phyloP scores from a whole-genome alignment of 768 basidiomycete genomes.

The Rhizopogon roseolus region DNA sequence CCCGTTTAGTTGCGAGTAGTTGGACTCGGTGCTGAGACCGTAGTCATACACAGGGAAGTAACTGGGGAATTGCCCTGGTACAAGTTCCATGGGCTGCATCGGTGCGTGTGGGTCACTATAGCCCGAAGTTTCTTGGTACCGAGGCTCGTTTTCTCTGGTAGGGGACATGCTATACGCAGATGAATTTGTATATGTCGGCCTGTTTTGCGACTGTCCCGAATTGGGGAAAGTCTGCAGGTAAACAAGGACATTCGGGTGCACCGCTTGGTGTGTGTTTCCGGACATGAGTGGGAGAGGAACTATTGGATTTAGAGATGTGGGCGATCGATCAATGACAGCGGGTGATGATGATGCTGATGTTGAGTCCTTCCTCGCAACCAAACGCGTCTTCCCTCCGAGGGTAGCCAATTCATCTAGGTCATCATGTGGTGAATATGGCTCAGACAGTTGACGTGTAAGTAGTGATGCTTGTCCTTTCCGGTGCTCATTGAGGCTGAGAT shows the following conservation, averaged over 20 bases:
- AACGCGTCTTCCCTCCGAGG: constrained; percentile 61
- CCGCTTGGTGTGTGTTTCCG: constrained; percentile 40
- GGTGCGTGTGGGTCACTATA: constrained; percentile 12
- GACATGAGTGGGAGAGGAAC: constrained; percentile 61
- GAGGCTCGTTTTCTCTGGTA: constrained; percentile 10
- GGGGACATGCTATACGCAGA: constrained; percentile 19
- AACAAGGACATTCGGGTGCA: constrained; percentile 62
- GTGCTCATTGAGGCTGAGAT: constrained; percentile 58
- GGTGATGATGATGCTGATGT: constrained; percentile 43
- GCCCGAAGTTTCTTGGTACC: constrained; percentile 9
- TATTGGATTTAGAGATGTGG: constrained; percentile 65
- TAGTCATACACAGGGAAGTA: constrained; percentile 81
- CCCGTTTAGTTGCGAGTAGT: constrained; percentile 35
- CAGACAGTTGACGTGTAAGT: constrained; percentile 29
- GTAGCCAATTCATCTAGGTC: constrained; percentile 62
- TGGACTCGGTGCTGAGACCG: constrained; percentile 27
- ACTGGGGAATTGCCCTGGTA: constrained; percentile 45
- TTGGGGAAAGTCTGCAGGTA: constrained; percentile 62
- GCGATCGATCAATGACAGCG: constrained; percentile 52
- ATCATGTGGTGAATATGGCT: constrained; percentile 38
- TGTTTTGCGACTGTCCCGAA: constrained; percentile 14
- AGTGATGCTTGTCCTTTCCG: constrained; percentile 51
- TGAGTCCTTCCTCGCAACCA: constrained; percentile 59
- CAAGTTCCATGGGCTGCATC: constrained; percentile 27
- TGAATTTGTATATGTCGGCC: constrained; percentile 18